These are phyloP conservation scores for Mycena albidolilacea DNA, from an alignment of 768 basidiomycete species.

Conservation along the genomic window DNA sequence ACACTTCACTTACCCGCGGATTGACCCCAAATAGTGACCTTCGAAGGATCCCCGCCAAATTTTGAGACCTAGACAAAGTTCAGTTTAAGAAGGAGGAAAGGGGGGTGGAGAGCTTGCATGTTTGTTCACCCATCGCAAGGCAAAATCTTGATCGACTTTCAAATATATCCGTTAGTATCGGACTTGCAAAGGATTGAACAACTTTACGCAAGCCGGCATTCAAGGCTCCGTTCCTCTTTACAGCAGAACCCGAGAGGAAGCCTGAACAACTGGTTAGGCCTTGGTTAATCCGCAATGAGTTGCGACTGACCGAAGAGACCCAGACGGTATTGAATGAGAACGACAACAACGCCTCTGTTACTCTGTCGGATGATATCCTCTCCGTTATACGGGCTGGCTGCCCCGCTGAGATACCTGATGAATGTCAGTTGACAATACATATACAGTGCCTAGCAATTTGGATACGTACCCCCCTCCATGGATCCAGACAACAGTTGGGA, in stretches of 20 bases:
- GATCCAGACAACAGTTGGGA: constrained; percentile 43
- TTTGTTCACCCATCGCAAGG: neutral
- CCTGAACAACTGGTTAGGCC: neutral
- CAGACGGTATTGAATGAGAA: too few species aligned
- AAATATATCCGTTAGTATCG: neutral
- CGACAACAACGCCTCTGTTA: constrained; percentile 14
- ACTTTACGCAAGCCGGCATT: neutral
- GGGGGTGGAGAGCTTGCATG: neutral
- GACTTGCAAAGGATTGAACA: neutral
- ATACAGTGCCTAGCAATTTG: neutral
- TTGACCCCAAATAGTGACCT: neutral
- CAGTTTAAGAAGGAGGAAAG: too few species aligned
- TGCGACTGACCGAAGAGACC: neutral
- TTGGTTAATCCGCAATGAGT: too few species aligned
- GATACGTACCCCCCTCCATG: constrained; percentile 32
- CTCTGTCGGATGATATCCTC: constrained; percentile 12
- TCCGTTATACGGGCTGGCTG: neutral
- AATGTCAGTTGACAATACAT: neutral
- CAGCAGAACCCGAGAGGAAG: neutral
- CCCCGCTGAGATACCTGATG: constrained; percentile 26
- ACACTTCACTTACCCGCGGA: neutral
- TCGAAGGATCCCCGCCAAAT: neutral
- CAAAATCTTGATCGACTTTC: neutral
- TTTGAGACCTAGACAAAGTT: neutral
- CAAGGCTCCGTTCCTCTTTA: neutral